Evolutionary conservation across 768 basidiomycete species (phyloP).

Genomic region (Macrolepiota albuminosa): DNA sequence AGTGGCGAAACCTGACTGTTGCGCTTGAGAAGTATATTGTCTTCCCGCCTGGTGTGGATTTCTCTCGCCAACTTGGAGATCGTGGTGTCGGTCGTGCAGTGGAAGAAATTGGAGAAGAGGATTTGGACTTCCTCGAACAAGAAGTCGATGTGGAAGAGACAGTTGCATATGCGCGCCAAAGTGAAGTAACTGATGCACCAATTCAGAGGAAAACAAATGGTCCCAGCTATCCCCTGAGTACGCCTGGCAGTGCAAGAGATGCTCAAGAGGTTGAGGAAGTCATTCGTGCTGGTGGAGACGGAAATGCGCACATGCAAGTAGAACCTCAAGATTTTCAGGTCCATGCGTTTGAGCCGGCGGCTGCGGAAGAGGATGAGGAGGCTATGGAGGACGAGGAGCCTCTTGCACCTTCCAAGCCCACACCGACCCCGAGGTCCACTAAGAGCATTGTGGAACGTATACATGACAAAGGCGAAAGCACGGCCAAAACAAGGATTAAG

Average conservation of each 20-base stretch:
- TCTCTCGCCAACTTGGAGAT: constrained; percentile 40
- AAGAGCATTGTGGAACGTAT: constrained; percentile 15
- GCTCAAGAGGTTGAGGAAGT: constrained; percentile 25
- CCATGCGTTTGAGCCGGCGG: neutral
- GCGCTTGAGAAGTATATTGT: constrained; percentile 62
- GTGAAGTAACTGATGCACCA: neutral
- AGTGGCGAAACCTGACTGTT: constrained; percentile 69
- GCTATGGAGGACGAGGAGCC: neutral
- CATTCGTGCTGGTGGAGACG: constrained; percentile 11
- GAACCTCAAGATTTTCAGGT: neutral
- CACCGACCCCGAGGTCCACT: constrained; percentile 8
- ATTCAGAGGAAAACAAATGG: constrained; percentile 6
- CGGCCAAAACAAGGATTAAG: constrained; percentile 18
- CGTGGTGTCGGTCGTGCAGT: constrained; percentile 30
- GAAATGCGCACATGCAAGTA: constrained; percentile 5
- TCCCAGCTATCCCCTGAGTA: constrained; percentile 17
- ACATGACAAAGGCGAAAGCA: constrained; percentile 16
- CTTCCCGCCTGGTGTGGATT: constrained; percentile 68
- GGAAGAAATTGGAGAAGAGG: constrained; percentile 22
- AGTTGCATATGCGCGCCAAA: constrained; percentile 13
- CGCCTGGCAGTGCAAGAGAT: constrained; percentile 25
- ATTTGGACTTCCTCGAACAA: constrained; percentile 19
- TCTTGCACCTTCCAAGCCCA: constrained; percentile 1
- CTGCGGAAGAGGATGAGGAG: neutral
- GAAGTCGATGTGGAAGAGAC: constrained; percentile 17